Evolutionary conservation across 1,284 basidiomycete species (phyloP), one percentile per base, ranked within the genome.

Genomic region (Cronartium quercuum): DNA sequence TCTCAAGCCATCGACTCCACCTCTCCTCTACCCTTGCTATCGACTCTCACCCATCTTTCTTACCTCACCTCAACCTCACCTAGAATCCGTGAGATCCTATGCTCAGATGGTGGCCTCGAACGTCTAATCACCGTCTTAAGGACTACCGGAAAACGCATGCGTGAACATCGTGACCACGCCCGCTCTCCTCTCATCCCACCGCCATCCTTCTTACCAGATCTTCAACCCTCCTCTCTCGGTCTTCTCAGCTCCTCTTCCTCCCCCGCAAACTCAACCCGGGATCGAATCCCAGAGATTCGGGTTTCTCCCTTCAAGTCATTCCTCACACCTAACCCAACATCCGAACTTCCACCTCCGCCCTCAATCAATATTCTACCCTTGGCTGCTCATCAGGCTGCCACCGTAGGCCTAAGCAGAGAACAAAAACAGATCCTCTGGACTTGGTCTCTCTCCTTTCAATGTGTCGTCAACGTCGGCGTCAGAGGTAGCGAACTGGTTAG

Each of bases 61-160:
- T 96, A 97, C 83, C 90, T 99, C 78, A 97, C 95, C 6, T 94
- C 94, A 1, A 98, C 95, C 6, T 97, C 94, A 0, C 94, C 95
- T 3, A 88, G 94, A 76, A 98, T 99, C 83, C 89, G 95, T 67
- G 96, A 99, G 83, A 97, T 97, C 81, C 91, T 99, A 86, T 95
- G 94, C 58, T 89, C 91, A 85, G 95, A 98, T 82, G 95, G 95
- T 76, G 95, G 96, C 1, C 88, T 99, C 55, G 95, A 98, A 82
- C 89, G 94, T 34, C 88, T 99, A 47, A 91, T 98, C 41, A 89
- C 91, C 76, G 93, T 99, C 78, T 78, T 84, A 9, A 79, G 71
- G 61, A 60, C 57, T 24, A 74, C 71, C 24, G 71, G 63, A 61
- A 79, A 15, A 76, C 76, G 63, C 51, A 70, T 58, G 77, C 77